Evolutionary conservation across 805 yeast species (phyloP), one percentile per base, ranked within the genome.

Genomic region (Starmerella potacharoeniae): DNA sequence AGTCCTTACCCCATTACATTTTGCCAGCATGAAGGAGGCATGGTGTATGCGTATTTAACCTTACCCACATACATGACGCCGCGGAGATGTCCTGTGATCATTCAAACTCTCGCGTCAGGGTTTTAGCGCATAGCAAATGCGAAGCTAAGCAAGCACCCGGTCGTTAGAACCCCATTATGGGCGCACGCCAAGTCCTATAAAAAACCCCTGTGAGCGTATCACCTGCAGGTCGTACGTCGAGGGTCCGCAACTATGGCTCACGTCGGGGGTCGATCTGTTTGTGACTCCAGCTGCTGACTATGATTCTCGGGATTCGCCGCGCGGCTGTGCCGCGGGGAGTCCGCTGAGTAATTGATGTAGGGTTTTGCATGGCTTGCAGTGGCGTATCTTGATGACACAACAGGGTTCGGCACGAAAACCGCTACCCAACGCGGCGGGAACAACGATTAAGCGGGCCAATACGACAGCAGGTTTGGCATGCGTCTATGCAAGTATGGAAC

Each of bases 391-490:
- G 46, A 28, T 43, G 46, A 43, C 46, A 43, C 46, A 29, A 29
- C 33, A 10, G 34, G 34, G 30, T 40, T 30, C 34, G 46, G 46
- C 43, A 40, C 43, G 46, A 14, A 43, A 10, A 28, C 33, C 46
- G 17, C 46, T 9, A 30, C 46, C 34, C 33, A 43, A 10, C n/a
- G 46, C 46, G 46, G 46, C 46, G 34, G 6, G 5, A 29, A n/a
- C 9, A n/a, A 10, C 33, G 46, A 43, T 43, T 43, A 43, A 28
- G 46, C 46, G 46, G 46, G 33, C 46, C 46, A 43, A 43, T 43
- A 43, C 46, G 46, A 43, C 43, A 40, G 10, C 43, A 17, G 43
- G 29, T 17, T 8, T 13, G 29, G 43, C 8, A n/a, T 40, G 43
- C 43, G 29, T 40, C 13, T 22, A 40, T 40, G 43, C 43, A 40